Conservation (phyloP, 257 asterid genomes). For the Thymus quinquecostatus region DNA sequence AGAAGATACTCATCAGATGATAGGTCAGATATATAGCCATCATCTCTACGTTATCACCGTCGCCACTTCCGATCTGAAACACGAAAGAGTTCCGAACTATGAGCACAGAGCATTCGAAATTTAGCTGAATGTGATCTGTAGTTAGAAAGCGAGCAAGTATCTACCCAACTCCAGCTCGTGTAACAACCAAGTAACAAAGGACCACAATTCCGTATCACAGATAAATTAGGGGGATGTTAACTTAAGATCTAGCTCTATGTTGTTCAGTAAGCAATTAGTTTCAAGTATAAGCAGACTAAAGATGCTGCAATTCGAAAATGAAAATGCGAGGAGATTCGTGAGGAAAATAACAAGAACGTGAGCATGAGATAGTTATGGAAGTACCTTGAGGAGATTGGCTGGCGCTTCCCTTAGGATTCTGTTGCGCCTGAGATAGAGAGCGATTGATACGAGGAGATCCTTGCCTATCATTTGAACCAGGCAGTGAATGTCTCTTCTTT, state of each 20-base stretch:
- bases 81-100: slow-evolving; percentile 18
- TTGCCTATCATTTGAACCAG: slow-evolving; percentile 74
- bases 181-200: background rate
- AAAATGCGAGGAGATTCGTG: background rate
- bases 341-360: background rate
- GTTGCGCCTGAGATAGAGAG: slow-evolving; percentile 76
- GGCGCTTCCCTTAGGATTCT: slow-evolving; percentile 65
- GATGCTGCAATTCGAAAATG: slow-evolving; percentile 2
- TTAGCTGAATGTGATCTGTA: background rate
- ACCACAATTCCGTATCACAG: background rate
- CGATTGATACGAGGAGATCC: slow-evolving; percentile 85
- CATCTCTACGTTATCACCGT: slow-evolving; percentile 44
- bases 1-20: slow-evolving; percentile 26
- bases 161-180: background rate
- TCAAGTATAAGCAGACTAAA: slow-evolving; percentile 12
- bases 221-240: background rate
- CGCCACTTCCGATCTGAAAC: slow-evolving; percentile 84
- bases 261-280: background rate
- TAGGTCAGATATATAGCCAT: slow-evolving; percentile 29
- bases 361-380: slow-evolving; percentile 28
- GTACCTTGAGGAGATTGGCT: slow-evolving; percentile 86
- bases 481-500: slow-evolving; percentile 84
- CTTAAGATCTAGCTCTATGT: slow-evolving; percentile 15
- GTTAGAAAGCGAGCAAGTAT: background rate
- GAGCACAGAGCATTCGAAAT: background rate